Base-by-base conservation (phyloP, 345 rosid genomes). In the Acer saccharum region DNA sequence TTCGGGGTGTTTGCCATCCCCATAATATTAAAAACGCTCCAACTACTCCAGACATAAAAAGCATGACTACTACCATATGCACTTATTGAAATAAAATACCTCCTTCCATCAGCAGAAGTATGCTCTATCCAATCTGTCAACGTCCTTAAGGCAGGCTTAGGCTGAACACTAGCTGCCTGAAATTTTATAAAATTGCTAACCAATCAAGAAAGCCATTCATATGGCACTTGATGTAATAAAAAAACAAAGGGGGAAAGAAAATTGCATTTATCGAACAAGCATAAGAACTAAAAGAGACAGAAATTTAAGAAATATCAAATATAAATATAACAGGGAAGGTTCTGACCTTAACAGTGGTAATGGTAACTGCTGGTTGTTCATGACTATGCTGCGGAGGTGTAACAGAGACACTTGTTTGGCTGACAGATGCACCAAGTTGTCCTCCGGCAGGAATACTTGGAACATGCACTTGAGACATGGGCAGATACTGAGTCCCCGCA, bases 91-190 rank as follows among this genome's bases (percentile, higher is more conserved):
- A 57, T 60, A 35, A 72, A 67, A 77, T 86, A 96, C 99, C 89
- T 92, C 84, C 88, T 89, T 83, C 99, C 97, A 83, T 88, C 91
- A 17, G 91, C 86, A 84, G 95, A 88, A 43, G 83, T 78, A 83
- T 96, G 99, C 85, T 94, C 98, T 76, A 86, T 84, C 99, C 99
- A 96, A 76, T 94, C 94, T 66, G 89, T 85, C 76, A 68, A 74
- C 61, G 78, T 83, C 79, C 72, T 88, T 77, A 79, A 86, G 44
- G 79, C 57, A 64, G 90, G 81, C 73, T 80, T 86, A 70, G 82
- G 88, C 81, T 83, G 89, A 72, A 79, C 25, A 61, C 25, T 61
- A 71, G 80, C 57, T 68, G 78, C 84, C 92, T 90, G 84, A 73
- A 86, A 76, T 76, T 80, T 73, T 44, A 60, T 69, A 71, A 70